phyloP scores from a whole-genome alignment of 2,329 filamentous ascomycete genomes.

The Alternaria burnsii region DNA sequence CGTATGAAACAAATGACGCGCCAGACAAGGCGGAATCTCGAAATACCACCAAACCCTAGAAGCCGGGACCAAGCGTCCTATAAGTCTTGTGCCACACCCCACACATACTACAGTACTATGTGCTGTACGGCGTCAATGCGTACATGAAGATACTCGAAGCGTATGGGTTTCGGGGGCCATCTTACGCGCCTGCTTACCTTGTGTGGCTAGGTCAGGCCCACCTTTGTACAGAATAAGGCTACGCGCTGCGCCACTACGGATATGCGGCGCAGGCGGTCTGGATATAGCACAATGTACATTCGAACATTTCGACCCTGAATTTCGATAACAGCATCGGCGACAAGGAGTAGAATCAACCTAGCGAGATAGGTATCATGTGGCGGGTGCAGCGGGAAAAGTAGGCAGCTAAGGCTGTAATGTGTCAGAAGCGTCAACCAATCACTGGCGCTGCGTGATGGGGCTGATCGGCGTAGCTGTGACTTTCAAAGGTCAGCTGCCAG shows the following conservation, averaged over 20 bases:
- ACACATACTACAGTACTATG: constrained; percentile 12
- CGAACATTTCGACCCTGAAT: neutral
- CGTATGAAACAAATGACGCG: constrained; percentile 16
- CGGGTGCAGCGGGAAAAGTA: constrained; percentile 4
- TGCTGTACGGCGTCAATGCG: constrained; percentile 21
- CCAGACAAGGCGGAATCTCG: neutral
- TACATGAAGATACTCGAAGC: constrained; percentile 10
- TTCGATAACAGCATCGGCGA: neutral
- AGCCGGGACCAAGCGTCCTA: constrained; percentile 9
- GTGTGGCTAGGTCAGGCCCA: constrained; percentile 15
- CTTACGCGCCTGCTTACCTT: constrained; percentile 19
- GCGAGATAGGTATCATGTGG: neutral
- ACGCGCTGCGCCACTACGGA: constrained; percentile 29
- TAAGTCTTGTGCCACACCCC: constrained; percentile 14
- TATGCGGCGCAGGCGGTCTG: constrained; percentile 27
- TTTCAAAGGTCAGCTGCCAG: constrained; percentile 25
- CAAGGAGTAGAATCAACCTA: neutral
- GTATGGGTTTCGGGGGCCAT: constrained; percentile 18
- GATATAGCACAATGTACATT: constrained; percentile 6
- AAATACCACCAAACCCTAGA: neutral
- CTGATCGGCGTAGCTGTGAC: constrained; percentile 20
- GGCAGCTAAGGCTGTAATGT: constrained; percentile 4
- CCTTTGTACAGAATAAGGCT: constrained; percentile 12
- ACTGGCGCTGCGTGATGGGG: neutral
- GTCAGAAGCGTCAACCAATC: constrained; percentile 7